These are phyloP conservation scores for Hura crepitans DNA, from an alignment of 441 rosid species.

Conservation along the genomic window DNA sequence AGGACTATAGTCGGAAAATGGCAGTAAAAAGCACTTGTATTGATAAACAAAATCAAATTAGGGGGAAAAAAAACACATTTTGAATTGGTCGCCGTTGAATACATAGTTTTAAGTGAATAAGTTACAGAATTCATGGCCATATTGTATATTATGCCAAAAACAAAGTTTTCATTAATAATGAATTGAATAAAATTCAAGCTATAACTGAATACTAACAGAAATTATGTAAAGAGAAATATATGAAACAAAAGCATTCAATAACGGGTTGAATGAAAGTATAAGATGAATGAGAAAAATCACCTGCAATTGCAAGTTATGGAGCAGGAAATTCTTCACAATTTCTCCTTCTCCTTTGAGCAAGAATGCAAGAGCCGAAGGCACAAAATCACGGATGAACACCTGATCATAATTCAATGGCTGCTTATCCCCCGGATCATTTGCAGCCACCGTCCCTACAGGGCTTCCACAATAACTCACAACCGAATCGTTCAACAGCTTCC, in stretches of 20 bases:
- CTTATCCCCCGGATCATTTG: constrained; percentile 79
- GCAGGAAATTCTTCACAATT: constrained; percentile 84
- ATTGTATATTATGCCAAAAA: not conserved
- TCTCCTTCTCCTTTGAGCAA: constrained; percentile 79
- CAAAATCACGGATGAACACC: constrained; percentile 80
- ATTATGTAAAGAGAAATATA: constrained; percentile 11
- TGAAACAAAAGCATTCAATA: not conserved
- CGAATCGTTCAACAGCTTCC: constrained; percentile 70
- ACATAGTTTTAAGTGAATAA: not conserved
- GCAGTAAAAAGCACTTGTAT: not conserved
- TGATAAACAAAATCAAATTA: not conserved
- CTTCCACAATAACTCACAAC: constrained; percentile 70
- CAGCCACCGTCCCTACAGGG: constrained; percentile 87
- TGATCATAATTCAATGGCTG: constrained; percentile 84
- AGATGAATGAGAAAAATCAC: constrained; percentile 27
- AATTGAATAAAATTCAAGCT: not conserved
- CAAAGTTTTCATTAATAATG: not conserved
- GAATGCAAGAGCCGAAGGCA: constrained; percentile 84
- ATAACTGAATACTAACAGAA: not conserved
- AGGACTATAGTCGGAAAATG: not conserved
- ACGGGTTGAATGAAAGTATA: not conserved
- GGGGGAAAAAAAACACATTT: not conserved
- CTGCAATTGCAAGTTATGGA: constrained; percentile 88
- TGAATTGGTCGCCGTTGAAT: not conserved
- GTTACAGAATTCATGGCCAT: not conserved